Evolutionary conservation across 805 yeast genomes (phyloP).

Genomic region (Tetrapisispora iriomotensis): DNA sequence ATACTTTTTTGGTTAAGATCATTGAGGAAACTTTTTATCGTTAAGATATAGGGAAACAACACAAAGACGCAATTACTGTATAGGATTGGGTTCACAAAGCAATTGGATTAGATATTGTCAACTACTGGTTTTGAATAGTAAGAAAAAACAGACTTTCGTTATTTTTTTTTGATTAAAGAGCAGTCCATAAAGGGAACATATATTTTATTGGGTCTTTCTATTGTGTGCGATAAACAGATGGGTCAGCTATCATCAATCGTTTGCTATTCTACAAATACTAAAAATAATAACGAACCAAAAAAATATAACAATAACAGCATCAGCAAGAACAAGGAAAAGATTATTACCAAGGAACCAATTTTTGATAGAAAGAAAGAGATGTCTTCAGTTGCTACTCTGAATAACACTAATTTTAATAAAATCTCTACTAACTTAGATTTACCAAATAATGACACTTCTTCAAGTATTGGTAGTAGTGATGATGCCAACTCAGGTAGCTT

Average conservation of each 20-base stretch:
- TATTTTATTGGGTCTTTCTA: no score
- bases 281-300: slow-evolving; percentile 1
- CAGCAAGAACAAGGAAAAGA: slow-evolving; percentile 3
- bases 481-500: neutral
- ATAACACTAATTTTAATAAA: neutral
- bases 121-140: no score
- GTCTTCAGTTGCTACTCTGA: neutral
- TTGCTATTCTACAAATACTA: slow-evolving; percentile 25
- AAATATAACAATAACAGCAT: neutral
- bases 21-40: no score
- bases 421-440: neutral
- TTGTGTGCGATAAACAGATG: slow-evolving; percentile 15
- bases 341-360: neutral
- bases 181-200: no score
- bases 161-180: no score
- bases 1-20: no score
- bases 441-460: neutral
- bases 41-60: no score
- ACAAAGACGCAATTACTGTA: no score
- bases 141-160: no score
- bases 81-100: no score
- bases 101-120: no score
- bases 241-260: slow-evolving; percentile 30
- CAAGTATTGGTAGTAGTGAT: neutral
- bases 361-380: no score